Conservation (phyloP, 179 eudicot species). For the Heliamphora pulchella region DNA sequence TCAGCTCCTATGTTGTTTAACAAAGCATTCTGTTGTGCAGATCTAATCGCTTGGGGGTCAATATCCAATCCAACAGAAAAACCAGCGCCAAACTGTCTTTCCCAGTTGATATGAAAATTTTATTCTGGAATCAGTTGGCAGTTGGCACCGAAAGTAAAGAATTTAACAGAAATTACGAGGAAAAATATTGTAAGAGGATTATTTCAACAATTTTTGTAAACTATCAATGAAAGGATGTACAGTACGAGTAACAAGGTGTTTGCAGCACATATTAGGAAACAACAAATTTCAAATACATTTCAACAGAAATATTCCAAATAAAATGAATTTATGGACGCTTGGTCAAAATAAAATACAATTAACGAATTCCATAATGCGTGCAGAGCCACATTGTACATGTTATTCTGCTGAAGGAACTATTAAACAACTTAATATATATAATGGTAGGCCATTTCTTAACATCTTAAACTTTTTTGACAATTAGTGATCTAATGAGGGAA, state of each 20-base stretch:
- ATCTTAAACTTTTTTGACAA: too few species aligned
- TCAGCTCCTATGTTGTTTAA: slow-evolving; percentile 64
- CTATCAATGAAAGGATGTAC: neutral
- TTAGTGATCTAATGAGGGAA: too few species aligned
- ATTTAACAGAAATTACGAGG: neutral
- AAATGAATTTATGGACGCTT: neutral
- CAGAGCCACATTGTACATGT: neutral
- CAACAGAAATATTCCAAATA: neutral
- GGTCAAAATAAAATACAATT: neutral
- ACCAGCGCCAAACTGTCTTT: slow-evolving; percentile 75
- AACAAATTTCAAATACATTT: too few species aligned
- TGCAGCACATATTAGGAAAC: neutral
- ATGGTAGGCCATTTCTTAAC: too few species aligned
- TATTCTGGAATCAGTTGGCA: neutral
- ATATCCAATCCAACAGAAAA: slow-evolving; percentile 75
- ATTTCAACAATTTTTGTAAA: neutral
- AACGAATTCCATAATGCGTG: too few species aligned
- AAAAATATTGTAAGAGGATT: neutral
- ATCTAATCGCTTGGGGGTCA: slow-evolving; percentile 80
- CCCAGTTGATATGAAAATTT: neutral
- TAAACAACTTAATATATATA: too few species aligned
- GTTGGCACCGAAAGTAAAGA: neutral
- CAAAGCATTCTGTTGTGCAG: slow-evolving; percentile 70
- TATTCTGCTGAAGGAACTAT: neutral
- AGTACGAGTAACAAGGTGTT: neutral